phyloP scores from a whole-genome alignment of 129 eudicot species.

The Flaveria bidentis region DNA sequence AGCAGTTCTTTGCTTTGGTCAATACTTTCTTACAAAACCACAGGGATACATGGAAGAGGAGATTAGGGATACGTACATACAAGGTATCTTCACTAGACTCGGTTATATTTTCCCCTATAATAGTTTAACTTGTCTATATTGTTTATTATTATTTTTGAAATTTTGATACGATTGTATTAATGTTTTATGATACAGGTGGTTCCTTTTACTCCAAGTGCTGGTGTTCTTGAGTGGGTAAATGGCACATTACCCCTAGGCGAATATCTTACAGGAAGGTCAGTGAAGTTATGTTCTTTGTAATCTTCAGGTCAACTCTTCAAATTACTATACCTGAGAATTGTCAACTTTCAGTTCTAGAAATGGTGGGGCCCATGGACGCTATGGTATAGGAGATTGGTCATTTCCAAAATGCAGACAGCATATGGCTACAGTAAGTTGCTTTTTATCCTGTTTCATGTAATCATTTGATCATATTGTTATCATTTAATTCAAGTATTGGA shows the following conservation, averaged over 20 bases:
- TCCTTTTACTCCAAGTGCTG: slow-evolving; percentile 99
- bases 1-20: slow-evolving; percentile 93
- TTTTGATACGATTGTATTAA: background rate
- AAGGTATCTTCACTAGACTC: slow-evolving; percentile 50
- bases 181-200: slow-evolving; percentile 65
- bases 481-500: background rate
- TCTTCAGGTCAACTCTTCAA: background rate
- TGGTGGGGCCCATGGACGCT: slow-evolving; percentile 99
- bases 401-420: slow-evolving; percentile 89
- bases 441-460: slow-evolving; percentile 7
- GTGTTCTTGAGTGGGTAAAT: slow-evolving; percentile 98
- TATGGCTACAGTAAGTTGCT: slow-evolving; percentile 63
- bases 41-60: slow-evolving; percentile 88
- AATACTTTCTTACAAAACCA: slow-evolving; percentile 92
- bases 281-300: slow-evolving; percentile 20
- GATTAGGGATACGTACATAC: slow-evolving; percentile 85
- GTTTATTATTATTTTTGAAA: background rate
- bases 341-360: slow-evolving; percentile 60
- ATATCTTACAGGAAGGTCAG: slow-evolving; percentile 93
- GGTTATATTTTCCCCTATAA: background rate
- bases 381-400: slow-evolving; percentile 89
- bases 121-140: background rate
- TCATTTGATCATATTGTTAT: slow-evolving; percentile 1
- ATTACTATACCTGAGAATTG: slow-evolving; percentile 7
- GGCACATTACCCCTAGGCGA: slow-evolving; percentile 96